Evolutionary conservation across 164 flowering plant species (phyloP).

Genomic region (Nymphaea colorata): DNA sequence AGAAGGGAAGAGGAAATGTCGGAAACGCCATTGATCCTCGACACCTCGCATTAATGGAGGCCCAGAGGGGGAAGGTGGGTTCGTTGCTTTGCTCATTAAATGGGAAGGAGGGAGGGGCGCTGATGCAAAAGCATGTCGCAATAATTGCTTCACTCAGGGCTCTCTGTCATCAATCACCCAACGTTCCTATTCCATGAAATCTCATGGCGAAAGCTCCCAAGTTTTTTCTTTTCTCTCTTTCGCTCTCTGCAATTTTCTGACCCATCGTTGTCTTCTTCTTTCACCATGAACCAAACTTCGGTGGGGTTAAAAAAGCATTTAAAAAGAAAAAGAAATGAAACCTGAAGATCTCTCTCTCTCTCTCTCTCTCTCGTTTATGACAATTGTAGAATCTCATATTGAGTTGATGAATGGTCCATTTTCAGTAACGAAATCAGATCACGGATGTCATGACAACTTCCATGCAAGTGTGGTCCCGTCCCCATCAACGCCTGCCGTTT

Average conservation of each 20-base stretch:
- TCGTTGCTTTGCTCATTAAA: not conserved
- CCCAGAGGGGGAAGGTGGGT: not conserved
- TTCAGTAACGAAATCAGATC: not conserved
- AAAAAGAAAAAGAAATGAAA: too few relatives aligned
- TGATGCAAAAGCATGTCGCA: not conserved
- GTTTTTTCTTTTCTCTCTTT: too few relatives aligned
- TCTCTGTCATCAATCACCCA: too few relatives aligned
- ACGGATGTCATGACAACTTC: not conserved
- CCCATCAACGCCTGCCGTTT: not conserved
- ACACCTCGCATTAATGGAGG: not conserved
- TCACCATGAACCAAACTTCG: too few relatives aligned
- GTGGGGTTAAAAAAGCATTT: too few relatives aligned
- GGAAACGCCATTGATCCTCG: not conserved
- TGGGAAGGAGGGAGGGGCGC: not conserved
- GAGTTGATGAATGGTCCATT: not conserved
- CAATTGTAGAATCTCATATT: too few relatives aligned
- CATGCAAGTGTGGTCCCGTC: not conserved
- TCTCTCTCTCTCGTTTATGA: not conserved
- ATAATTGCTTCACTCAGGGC: not conserved
- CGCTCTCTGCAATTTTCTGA: too few relatives aligned
- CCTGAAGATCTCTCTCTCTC: not conserved
- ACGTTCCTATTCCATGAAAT: too few relatives aligned
- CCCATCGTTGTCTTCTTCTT: too few relatives aligned
- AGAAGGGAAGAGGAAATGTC: not conserved
- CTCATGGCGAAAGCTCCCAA: too few relatives aligned